Base-by-base conservation (phyloP, 345 rosid genomes). In the thale cress (Arabidopsis thaliana) region DNA sequence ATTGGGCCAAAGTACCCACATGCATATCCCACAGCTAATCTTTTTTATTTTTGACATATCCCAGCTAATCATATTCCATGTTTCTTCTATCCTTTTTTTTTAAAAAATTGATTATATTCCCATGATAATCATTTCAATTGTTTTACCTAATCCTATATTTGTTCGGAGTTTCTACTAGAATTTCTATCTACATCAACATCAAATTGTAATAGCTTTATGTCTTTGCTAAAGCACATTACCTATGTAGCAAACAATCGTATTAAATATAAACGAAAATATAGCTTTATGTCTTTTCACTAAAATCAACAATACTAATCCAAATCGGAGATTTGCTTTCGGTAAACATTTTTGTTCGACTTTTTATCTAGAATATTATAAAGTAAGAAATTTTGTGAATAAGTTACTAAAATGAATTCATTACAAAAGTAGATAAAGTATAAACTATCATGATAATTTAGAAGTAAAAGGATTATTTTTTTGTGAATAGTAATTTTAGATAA, bases 1-100 rank as follows among this genome's bases (percentile, higher is more conserved):
- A 60, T 70, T 53, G 53, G 66, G 74, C 64, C 24, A 76, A 61
- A 62, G 75, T 53, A 24, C 4, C 4, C 80, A 76, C 71, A 62
- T 76, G 80, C 75, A 60, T 60, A 60, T 69, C 45, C 73, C 73
- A 75, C 20, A 16, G 20, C 20, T 16, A 16, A 16, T 16, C 20
- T 16, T 16, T 16, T 16, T 16, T 16, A 16, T 16, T 16, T 16
- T 16, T 16, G 20, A 16, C 75, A 60, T 60, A 60, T 69, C 45
- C 73, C 73, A 75, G 55, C 74, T 75, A 67, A 34, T 55, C 25
- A 25, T 51, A 51, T 50, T 75, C 69, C 40, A 1, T 60, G 24
- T 60, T 50, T 60, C 42, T 61, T 44, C 14, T 44, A 3, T 63
- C 3, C 36, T 3, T 23, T 7, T 5, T 65, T 33, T 42, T 7